Base-by-base conservation (phyloP, 116 monocot species). In the Papilionanthe hybrid region DNA sequence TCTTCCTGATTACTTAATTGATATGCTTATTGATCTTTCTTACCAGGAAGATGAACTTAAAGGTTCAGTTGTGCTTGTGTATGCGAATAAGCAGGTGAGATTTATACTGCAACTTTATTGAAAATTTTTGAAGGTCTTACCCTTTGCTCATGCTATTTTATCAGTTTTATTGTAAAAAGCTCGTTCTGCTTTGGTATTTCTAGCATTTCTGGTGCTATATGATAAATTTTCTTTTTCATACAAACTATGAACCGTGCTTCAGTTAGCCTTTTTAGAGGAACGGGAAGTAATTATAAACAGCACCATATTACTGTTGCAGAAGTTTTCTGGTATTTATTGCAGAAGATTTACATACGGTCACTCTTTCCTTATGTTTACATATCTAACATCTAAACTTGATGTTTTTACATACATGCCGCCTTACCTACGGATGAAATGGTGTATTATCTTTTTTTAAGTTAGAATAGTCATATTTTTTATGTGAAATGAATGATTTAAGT, bases 21-120 rank as follows among this genome's bases (percentile, higher is more conserved):
- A 22, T 43, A 57, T 78, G 73, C 44, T 78, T 42, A 28, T 73
- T 79, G 5, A 68, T 83, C 17, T 47, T 76, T 5, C 79, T 77
- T 75, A 78, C 50, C 74, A 97, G 94, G 94, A 97, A 85, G 97
- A 97, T 82, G 97, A 97, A 82, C 83, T 97, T 75, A 94, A 91
- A 88, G 86, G 92, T 83, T 92, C 97, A 55, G 91, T 91, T 49
- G 91, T 97, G 79, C 94, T 97, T 23, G 83, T 97, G 29, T 97
- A 94, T 82, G 97, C 97, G 43, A 97, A 97, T 78, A 97, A 97
- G 74, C 97, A 97, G 97, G 97, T 94, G 66, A 89, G 69, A 32
- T 69, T 69, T 69, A 10, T 37, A 4, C 29, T 69, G 5, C 37
- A 15, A 5, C 17, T 69, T 30, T 15, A 58, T 58, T 15, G 18